These are phyloP conservation scores for Candida nonsorbophila DNA, from an alignment of 805 yeast species.

Conservation along the genomic window DNA sequence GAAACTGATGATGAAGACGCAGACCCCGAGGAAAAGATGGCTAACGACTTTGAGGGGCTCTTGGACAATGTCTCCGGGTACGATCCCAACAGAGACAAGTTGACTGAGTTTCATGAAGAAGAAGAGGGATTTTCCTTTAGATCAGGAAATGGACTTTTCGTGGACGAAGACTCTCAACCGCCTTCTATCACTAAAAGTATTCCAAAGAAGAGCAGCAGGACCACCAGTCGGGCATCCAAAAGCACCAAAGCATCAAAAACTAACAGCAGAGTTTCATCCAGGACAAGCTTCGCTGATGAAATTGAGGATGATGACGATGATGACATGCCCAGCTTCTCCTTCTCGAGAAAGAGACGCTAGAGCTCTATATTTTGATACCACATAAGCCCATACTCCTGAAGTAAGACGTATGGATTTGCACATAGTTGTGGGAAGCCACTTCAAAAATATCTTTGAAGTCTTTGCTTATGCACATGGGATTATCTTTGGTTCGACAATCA, in stretches of 20 bases:
- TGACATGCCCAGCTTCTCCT: slow-evolving; percentile 29
- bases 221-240: no score
- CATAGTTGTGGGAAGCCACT: slow-evolving; percentile 13
- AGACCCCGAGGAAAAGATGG: slow-evolving; percentile 6
- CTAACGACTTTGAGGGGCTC: slow-evolving; percentile 11
- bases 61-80: slow-evolving; percentile 12
- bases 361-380: slow-evolving; percentile 11
- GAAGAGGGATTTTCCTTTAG: no score
- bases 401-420: slow-evolving; percentile 30
- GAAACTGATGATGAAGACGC: not conserved
- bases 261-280: no score
- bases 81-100: not conserved
- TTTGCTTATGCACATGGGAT: slow-evolving; percentile 21
- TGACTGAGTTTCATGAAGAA: not conserved
- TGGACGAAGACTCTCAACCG: no score
- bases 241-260: no score
- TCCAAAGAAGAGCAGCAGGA: no score
- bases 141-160: no score
- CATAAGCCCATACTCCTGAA: slow-evolving; percentile 33
- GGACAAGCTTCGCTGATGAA: no score
- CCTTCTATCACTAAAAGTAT: no score
- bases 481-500: slow-evolving; percentile 25
- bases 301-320: slow-evolving; percentile 20
- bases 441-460: slow-evolving; percentile 16
- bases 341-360: slow-evolving; percentile 11